These are phyloP conservation scores for Aspergillus mulundensis DNA, from an alignment of 495 filamentous ascomycete genomes.

Conservation along the genomic window DNA sequence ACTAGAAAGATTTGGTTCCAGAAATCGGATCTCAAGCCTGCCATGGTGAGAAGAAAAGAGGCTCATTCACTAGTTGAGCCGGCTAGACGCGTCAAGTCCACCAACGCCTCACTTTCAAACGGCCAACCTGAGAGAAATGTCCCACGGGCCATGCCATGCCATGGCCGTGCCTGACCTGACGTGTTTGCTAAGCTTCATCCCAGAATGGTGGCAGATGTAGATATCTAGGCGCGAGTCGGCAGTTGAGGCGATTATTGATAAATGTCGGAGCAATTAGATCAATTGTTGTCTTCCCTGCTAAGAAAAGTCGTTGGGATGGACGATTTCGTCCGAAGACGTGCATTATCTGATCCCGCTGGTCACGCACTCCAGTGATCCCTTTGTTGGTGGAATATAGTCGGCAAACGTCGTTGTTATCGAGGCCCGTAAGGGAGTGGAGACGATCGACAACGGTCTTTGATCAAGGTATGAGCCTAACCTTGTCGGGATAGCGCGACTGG, in stretches of 20 bases:
- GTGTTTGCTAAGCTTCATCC: neutral
- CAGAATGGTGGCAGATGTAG: neutral
- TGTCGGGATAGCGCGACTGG: neutral
- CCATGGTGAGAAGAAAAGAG: neutral
- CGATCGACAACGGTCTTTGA: neutral
- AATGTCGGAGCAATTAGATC: neutral
- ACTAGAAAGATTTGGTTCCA: neutral
- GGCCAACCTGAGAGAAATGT: conserved; percentile 1
- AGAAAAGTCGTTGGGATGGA: neutral
- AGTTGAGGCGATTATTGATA: neutral
- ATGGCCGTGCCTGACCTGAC: neutral
- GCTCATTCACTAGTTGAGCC: neutral
- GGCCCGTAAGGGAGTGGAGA: conserved; percentile 2
- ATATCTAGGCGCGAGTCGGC: neutral
- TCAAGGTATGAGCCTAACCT: neutral
- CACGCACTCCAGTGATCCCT: neutral
- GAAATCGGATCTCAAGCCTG: neutral
- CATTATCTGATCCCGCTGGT: neutral
- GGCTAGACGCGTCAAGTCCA: conserved; percentile 3
- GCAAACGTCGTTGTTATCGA: conserved; percentile 3
- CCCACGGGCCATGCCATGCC: neutral
- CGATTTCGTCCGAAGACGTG: too few relatives aligned
- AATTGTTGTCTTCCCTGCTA: neutral
- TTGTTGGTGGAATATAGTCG: neutral
- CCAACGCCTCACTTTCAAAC: neutral